These are phyloP conservation scores for Phalaenopsis aphrodite DNA, from an alignment of 106 monocot species.

Conservation along the genomic window DNA sequence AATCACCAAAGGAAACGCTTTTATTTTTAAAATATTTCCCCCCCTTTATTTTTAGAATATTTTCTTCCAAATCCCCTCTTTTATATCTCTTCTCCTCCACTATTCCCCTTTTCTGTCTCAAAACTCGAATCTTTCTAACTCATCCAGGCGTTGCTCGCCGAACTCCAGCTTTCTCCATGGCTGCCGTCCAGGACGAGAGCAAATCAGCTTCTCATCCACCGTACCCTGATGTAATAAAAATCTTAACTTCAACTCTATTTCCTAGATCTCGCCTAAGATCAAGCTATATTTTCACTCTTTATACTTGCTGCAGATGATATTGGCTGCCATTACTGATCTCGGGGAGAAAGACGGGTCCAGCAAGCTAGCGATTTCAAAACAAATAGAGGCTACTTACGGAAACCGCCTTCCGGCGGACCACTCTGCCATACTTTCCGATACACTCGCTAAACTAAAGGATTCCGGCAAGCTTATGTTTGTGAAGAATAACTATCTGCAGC, in stretches of 20 bases:
- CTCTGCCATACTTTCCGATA: conserved; percentile 26
- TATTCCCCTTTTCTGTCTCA: too few species aligned
- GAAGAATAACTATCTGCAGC: conserved; percentile 36
- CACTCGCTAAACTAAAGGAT: conserved; percentile 40
- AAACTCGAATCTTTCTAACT: too few species aligned
- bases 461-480: conserved; percentile 28
- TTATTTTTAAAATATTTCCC: too few species aligned
- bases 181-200: background rate
- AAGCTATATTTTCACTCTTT: background rate
- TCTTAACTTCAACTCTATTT: background rate
- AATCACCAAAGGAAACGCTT: too few species aligned
- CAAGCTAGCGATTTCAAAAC: conserved; percentile 58
- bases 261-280: background rate
- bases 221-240: background rate
- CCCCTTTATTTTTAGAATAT: too few species aligned
- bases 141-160: too few species aligned
- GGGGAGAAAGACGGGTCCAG: conserved; percentile 55
- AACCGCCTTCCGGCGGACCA: conserved; percentile 38
- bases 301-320: conserved; percentile 51
- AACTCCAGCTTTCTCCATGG: background rate
- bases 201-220: background rate
- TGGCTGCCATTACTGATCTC: conserved; percentile 45
- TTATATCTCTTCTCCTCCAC: too few species aligned
- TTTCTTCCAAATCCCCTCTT: too few species aligned
- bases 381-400: conserved; percentile 54